Conservation (phyloP, 2,329 filamentous ascomycete genomes). For the Mycosphaerelloides madeirae region DNA sequence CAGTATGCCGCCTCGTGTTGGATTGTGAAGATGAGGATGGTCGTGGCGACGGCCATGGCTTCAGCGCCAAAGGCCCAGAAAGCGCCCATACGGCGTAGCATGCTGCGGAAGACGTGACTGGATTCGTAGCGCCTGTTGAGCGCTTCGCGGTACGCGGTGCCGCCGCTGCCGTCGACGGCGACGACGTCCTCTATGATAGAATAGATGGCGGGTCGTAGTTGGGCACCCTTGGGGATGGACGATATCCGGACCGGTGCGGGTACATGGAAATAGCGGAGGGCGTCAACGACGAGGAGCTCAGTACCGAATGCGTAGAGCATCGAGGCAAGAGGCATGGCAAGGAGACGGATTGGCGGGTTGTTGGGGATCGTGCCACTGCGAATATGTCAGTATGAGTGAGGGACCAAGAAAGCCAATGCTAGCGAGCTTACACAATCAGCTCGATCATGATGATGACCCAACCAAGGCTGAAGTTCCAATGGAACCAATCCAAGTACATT, state of each 20-base stretch:
- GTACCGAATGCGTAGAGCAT: conserved; percentile 51
- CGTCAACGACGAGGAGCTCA: conserved; percentile 48
- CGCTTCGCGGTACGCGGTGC: conserved; percentile 49
- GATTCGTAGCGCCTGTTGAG: conserved; percentile 51
- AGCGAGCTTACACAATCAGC: conserved; percentile 44
- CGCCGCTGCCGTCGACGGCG: conserved; percentile 51
- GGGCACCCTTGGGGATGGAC: conserved; percentile 47
- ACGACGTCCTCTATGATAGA: conserved; percentile 52
- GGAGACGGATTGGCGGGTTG: conserved; percentile 48
- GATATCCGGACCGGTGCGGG: conserved; percentile 50
- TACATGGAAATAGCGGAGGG: conserved; percentile 42
- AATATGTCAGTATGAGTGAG: conserved; percentile 13
- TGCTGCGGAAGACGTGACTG: conserved; percentile 49
- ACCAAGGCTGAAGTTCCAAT: conserved; percentile 52
- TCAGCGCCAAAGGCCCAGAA: conserved; percentile 50
- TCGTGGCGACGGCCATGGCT: conserved; percentile 37
- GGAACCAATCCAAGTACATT: conserved; percentile 51
- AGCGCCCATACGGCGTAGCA: conserved; percentile 49
- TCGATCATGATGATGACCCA: conserved; percentile 56
- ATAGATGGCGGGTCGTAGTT: conserved; percentile 52
- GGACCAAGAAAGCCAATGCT: background rate
- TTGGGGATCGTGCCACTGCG: conserved; percentile 42
- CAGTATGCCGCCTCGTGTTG: conserved; percentile 45
- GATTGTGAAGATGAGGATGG: conserved; percentile 46
- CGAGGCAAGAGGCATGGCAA: conserved; percentile 49